Conservation (phyloP, 768 basidiomycete genomes). For the Lepiota venenata region DNA sequence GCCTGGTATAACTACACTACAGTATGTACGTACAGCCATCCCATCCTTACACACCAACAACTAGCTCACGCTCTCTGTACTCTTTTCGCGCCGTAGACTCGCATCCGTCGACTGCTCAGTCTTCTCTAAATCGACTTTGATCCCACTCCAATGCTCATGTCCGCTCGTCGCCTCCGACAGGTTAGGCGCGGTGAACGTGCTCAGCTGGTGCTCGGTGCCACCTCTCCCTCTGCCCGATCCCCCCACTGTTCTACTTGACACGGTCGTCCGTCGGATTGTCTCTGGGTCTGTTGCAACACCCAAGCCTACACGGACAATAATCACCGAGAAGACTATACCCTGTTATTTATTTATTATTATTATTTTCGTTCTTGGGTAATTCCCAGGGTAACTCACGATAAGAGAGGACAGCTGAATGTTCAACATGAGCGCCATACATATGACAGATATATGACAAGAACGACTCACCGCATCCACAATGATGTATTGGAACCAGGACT, state of each 20-base stretch:
- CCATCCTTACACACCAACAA: not conserved
- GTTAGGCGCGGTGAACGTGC: conserved; percentile 5
- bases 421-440: not conserved
- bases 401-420: conserved; percentile 4
- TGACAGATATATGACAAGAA: not conserved
- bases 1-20: not conserved
- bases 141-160: not conserved
- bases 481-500: conserved; percentile 34
- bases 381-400: not conserved
- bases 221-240: not conserved
- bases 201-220: not conserved
- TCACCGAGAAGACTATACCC: conserved; percentile 35
- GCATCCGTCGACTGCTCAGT: not conserved
- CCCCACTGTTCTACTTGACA: not conserved
- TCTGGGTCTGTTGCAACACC: conserved; percentile 23
- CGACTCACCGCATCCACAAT: conserved; percentile 31
- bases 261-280: conserved; percentile 1
- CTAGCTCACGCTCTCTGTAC: not conserved
- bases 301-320: conserved; percentile 36
- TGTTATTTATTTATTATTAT: conserved; percentile 4
- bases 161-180: not conserved
- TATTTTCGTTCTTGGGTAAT: no score
- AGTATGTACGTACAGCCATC: not conserved
- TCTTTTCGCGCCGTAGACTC: not conserved
- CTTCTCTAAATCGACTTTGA: not conserved